phyloP scores from a whole-genome alignment of 2,329 filamentous ascomycete species.

The Colletotrichum liriopes region DNA sequence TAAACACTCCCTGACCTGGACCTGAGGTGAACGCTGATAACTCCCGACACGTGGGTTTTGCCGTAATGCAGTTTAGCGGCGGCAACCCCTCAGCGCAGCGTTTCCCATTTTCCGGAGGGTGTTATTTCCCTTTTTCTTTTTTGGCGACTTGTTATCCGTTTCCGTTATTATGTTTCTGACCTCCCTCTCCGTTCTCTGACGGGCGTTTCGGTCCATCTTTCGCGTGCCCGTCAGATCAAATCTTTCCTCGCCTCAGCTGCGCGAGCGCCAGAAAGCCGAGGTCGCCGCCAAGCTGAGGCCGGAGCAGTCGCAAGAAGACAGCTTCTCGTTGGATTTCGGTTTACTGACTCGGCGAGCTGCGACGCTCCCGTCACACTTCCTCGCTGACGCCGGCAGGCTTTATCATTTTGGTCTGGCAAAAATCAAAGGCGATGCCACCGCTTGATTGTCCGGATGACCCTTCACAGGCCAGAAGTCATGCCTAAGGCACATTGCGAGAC shows the following conservation, averaged over 20 bases:
- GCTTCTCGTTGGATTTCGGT: background rate
- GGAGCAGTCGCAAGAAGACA: background rate
- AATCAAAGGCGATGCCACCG: background rate
- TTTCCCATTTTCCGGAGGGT: constrained; percentile 13
- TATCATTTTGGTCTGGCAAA: background rate
- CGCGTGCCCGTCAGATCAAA: background rate
- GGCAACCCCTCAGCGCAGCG: constrained; percentile 29
- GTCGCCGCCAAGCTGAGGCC: background rate
- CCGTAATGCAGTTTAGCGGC: constrained; percentile 39
- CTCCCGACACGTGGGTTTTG: constrained; percentile 38
- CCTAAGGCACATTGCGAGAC: constrained; percentile 28
- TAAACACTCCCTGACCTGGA: constrained; percentile 22
- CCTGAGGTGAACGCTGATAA: constrained; percentile 19
- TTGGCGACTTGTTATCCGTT: background rate
- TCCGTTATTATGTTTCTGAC: constrained; percentile 3
- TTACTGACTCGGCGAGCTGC: background rate
- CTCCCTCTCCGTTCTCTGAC: constrained; percentile 6
- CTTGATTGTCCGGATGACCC: background rate
- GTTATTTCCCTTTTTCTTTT: constrained; percentile 1
- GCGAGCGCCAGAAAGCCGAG: background rate
- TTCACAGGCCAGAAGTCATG: background rate
- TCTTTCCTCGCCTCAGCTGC: background rate
- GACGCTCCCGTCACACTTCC: background rate
- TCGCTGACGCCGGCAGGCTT: constrained; percentile 1
- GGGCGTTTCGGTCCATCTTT: constrained; percentile 5